Conservation (phyloP, 2,329 filamentous ascomycete genomes). For the Cercospora beticola region DNA sequence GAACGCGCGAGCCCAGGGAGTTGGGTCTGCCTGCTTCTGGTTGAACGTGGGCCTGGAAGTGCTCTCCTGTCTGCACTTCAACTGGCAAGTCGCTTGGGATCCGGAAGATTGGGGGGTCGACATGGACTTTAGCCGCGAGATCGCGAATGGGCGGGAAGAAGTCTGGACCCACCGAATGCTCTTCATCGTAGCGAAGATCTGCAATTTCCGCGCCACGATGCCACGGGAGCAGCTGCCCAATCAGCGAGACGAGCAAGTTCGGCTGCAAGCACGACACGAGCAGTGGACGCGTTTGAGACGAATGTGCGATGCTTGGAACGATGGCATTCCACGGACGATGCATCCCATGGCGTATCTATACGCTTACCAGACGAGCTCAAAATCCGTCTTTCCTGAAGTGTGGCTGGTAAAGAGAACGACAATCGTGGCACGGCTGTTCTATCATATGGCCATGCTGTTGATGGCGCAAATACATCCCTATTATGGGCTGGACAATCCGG, state of each 20-base stretch:
- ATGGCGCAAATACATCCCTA: conserved; percentile 77
- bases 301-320: conserved; percentile 82
- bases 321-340: conserved; percentile 79
- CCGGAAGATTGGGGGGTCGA: conserved; percentile 88
- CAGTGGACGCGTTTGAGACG: conserved; percentile 79
- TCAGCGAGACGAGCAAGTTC: conserved; percentile 62
- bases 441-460: conserved; percentile 81
- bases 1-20: conserved; percentile 74
- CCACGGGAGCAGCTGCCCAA: conserved; percentile 55
- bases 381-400: conserved; percentile 80
- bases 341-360: conserved; percentile 77
- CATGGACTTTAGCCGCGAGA: conserved; percentile 64
- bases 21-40: conserved; percentile 91
- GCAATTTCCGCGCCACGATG: conserved; percentile 75
- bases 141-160: conserved; percentile 68
- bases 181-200: conserved; percentile 82
- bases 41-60: conserved; percentile 88
- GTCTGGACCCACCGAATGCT: conserved; percentile 86
- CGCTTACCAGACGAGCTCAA: conserved; percentile 63
- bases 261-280: conserved; percentile 62
- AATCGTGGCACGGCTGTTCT: conserved; percentile 80
- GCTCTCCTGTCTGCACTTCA: conserved; percentile 81
- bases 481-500: conserved; percentile 56
- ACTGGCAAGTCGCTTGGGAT: conserved; percentile 84
- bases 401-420: conserved; percentile 84